Base-by-base conservation (phyloP, 2,329 filamentous ascomycete species). In the Plenodomus lindquistii region DNA sequence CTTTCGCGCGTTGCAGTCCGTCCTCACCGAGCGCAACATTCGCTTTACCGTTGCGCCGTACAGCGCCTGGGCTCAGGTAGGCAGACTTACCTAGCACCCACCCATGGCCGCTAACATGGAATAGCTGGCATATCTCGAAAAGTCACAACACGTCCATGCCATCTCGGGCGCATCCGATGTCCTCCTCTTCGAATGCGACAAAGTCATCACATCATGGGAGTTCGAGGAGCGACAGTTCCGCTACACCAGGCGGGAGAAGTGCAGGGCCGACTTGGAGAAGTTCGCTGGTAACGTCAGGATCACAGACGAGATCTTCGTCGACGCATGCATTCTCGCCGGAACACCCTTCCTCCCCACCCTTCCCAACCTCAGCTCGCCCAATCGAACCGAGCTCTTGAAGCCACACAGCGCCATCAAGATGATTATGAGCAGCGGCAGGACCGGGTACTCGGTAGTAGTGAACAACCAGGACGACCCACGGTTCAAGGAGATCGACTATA, bases 21-120 rank as follows among this genome's bases (percentile, higher is more conserved):
- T 93, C 46, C 79, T 97, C 42, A 79, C 82, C 61, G 78, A 85
- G 57, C 82, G 86, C 54, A 80, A 81, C 2, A 77, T 96, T 47
- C 82, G 89, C 52, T 96, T 91, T 66, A 78, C 90, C 40, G 88
- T 95, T 37, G 87, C 93, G 11, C 93, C 93, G 1, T 96, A 91
- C 77, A 91, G 88, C 71, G 91, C 92, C 31, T 87, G 88, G 63
- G 89, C 90, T 49, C 91, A 96, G 84, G 89, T 93, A 74, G 67
- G 37, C 39, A 29, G 9, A 35, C 3, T 29, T 34, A 11, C 15
- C 45, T 48, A 37, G 50, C 27, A 19, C 20, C 8, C 16, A 2
- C 27, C 43, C 50, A 47, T 55, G 21, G 10, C 16, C 2, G 50
- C 68, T 73, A 39, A 74, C 46, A 20, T 10, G 1, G 6, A 20